Evolutionary conservation across 2,329 filamentous ascomycete genomes (phyloP), one percentile per base, ranked within the genome.

Genomic region (Myriangium duriaei): DNA sequence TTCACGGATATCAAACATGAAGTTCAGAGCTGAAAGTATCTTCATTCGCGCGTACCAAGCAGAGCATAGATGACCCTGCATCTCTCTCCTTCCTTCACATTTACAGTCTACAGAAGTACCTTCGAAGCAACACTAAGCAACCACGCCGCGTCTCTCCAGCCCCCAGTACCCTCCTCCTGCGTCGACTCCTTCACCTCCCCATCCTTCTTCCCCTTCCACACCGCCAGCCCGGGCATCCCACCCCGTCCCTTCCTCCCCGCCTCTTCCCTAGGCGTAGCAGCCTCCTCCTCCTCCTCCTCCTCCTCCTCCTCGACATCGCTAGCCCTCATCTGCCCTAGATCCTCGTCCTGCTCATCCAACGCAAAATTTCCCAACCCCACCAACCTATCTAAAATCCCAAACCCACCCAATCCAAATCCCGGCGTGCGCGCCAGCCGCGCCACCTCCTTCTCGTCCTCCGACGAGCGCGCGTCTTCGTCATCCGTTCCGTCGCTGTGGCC

Each of bases 131-230:
- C 64, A 34, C 68, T 67, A 41, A 76, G 53, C 41, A 76, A 49
- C 72, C 72, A 76, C 18, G 65, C 63, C 19, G 68, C 71, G 57
- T 76, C 72, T 42, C 68, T 62, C 72, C 72, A 76, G 1, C 69
- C 69, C 4, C 67, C 69, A 49, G 54, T 49, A 47, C 49, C 50
- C 44, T 58, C 55, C 5, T 56, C 54, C 3, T 52, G 52, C 0
- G 54, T 42, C 11, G 19, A 50, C 21, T 53, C 48, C 32, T 55
- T 50, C 30, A 53, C 54, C 26, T 52, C 49, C 16, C 52, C 51
- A 31, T 53, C 54, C 10, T 48, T 57, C 28, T 62, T 62, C n/a
- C 51, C 56, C 9, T 65, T 66, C 65, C 71, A 74, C 19, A 71
- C 70, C 41, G 76, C 69, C 24, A 76, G 49, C 15, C 7, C 62